Evolutionary conservation across 768 basidiomycete species (phyloP), one percentile per base, ranked within the genome.

Genomic region (Russula olivacea): DNA sequence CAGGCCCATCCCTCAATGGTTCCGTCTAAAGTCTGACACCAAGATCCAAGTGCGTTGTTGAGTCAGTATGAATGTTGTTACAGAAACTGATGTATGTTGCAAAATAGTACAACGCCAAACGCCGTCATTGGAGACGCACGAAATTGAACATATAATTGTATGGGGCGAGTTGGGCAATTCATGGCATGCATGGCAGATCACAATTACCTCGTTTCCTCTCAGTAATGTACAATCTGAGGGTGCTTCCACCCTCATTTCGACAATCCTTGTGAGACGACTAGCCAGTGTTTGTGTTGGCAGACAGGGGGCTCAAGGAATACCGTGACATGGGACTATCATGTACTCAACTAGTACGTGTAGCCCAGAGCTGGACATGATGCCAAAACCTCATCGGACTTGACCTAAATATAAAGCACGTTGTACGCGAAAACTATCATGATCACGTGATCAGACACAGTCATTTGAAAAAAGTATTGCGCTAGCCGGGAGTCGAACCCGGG

Each of bases 1-100:
- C 59, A 93, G 91, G 74, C 97, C 96, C 66, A 98, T 99, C 66
- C 97, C 96, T 68, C 96, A 98, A 74, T 99, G 96, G 96, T 98
- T 97, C 86, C 93, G 94, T 69, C 81, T 95, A 66, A 98, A 97
- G 84, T 85, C 90, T 71, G 96, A 93, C 75, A 89, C 89, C 67
- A 95, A 97, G 82, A 95, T 92, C 70, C 90, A 93, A 78, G 91
- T 91, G 71, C 70, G 72, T 63, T 12, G 28, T n/a, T 43, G 50
- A 19, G 7, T 54, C 52, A 6, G 32, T 4, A 19, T 41, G 23
- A 12, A 34, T 11, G 23, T 23, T 36, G 21, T 23, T 21, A 38
- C 32, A 30, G 38, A 53, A 23, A 30, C 54, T 56, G 45, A 45
- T 12, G 30, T 38, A 28, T 61, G 12, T 34, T 21, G 43, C 41